Base-by-base conservation (phyloP, 495 filamentous ascomycete genomes). In the Hypoxylon rickii region DNA sequence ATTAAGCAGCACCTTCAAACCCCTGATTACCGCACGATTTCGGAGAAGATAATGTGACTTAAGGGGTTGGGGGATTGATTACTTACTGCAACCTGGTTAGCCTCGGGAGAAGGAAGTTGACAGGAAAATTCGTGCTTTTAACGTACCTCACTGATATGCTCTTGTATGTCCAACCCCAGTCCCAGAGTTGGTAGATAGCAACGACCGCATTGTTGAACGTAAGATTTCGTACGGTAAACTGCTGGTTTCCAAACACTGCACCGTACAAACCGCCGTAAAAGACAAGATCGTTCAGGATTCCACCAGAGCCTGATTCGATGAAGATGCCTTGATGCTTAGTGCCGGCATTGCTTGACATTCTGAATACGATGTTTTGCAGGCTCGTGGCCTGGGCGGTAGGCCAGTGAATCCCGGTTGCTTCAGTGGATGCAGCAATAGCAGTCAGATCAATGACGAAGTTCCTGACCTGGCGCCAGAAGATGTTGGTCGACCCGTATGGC, bases 211-310 rank as follows among this genome's bases (percentile, higher is more conserved):
- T 79, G 58, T 68, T 70, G 66, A 93, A 84, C 0, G 72, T 78
- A 31, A 94, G 57, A 62, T 90, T 90, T 32, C 87, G 81, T 67
- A 87, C 83, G 10, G 89, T 92, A 57, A 87, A 94, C 69, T 93
- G 89, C 73, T 93, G 89, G 63, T 88, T 91, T 44, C 89, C 88
- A 39, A 91, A 63, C 13, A 75, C 72, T 6, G 80, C 73, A n/a
- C 80, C 89, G 40, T 83, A 76, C 4, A 73, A 57, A 8, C 89
- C 89, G 46, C 89, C 89, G 55, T 82, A 75, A 68, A 90, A 89
- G 16, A 72, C 81, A 13, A 96, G 74, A 61, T 96, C 91, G 45
- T 81, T 83, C 53, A 91, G 60, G 53, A 88, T 89, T 19, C 87
- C 88, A 18, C 84, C 89, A 21, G 86, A 89, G 7, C 89, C 86